A percentile compares a stretch with the other conserved stretches of the same genome.
Conservation (phyloP, 345 rosid species). For the Citrus reticulata region DNA sequence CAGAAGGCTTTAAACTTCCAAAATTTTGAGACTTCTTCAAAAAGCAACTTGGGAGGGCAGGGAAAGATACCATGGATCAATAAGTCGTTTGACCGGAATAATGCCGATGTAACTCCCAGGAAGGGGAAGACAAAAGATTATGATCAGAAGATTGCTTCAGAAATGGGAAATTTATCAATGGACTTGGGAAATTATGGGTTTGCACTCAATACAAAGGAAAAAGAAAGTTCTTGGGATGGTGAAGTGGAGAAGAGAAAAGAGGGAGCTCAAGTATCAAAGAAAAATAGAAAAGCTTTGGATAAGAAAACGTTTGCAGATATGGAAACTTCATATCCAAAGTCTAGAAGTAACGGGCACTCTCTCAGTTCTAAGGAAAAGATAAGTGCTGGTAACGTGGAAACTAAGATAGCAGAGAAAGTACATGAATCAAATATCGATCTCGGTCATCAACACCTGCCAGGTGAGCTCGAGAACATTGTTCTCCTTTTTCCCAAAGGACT, state of each 20-base stretch:
- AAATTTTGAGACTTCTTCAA: conserved; percentile 42
- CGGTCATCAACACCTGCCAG: conserved; percentile 25
- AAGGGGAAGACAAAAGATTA: conserved; percentile 18
- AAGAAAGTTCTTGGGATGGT: conserved; percentile 13
- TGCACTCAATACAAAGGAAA: conserved; percentile 10
- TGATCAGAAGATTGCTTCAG: conserved; percentile 17
- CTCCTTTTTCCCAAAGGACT: conserved; percentile 44
- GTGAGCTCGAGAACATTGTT: conserved; percentile 36
- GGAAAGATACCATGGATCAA: conserved; percentile 26
- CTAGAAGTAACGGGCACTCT: conserved; percentile 27
- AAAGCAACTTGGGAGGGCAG: conserved; percentile 33
- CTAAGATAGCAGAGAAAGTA: conserved; percentile 21
- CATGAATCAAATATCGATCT: conserved; percentile 24
- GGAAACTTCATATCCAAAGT: conserved; percentile 27
- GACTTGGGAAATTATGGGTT: conserved; percentile 10
- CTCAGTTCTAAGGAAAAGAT: conserved; percentile 25
- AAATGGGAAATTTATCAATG: conserved; percentile 11
- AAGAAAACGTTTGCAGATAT: conserved; percentile 23
- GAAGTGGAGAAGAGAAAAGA: conserved; percentile 13
- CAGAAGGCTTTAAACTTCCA: conserved; percentile 29
- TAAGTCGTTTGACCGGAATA: conserved; percentile 25
- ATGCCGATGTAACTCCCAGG: conserved; percentile 9
- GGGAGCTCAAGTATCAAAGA: conserved; percentile 11
- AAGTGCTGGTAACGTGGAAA: conserved; percentile 22
- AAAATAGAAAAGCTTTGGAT: conserved; percentile 7